Evolutionary conservation across 176 grass and related monocot species (phyloP), one percentile per base, ranked within the genome.

Genomic region (Phoenix dactylifera): DNA sequence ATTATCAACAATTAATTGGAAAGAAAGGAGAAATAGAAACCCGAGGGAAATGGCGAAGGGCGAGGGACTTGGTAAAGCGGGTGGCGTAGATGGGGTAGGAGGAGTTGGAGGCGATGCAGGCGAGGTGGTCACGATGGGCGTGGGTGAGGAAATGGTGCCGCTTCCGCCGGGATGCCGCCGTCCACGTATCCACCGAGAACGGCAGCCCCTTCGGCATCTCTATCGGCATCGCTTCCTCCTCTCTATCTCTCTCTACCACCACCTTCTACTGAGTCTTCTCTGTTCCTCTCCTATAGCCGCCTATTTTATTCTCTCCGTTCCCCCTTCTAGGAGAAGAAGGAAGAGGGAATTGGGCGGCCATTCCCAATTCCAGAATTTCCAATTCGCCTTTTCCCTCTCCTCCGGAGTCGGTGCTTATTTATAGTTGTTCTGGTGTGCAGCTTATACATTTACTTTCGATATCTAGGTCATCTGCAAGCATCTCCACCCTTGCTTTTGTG

Each of bases 141-240:
- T 95, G 89, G 61, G 84, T 85, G 60, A 95, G 75, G 64, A 88
- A 95, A 32, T 74, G 74, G 79, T 89, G 76, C 67, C 82, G 63
- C 55, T 79, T 78, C 67, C 75, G 71, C 25, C 55, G 19, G 15
- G 82, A 73, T 17, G 82, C 70, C 14, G 82, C 55, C 26, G 69
- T 84, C 90, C 85, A 95, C 39, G 82, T 86, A 44, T 95, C 86
- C 59, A 95, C 86, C 26, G 76, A 81, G 86, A 95, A 86, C 58
- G 85, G 82, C 20, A 95, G 77, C 0, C 82, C 85, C 76, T 51
- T 69, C 32, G 90, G 90, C 85, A 95, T 86, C 66, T 95, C 90
- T 61, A 95, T 95, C 74, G 90, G 90, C 90, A 95, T 95, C 68
- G 7, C 35, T 44, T 44, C 35, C 35, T 44, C 35, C 26, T 28